phyloP scores from a whole-genome alignment of 2,329 filamentous ascomycete genomes.

The Aspergillus pseudotamarii region DNA sequence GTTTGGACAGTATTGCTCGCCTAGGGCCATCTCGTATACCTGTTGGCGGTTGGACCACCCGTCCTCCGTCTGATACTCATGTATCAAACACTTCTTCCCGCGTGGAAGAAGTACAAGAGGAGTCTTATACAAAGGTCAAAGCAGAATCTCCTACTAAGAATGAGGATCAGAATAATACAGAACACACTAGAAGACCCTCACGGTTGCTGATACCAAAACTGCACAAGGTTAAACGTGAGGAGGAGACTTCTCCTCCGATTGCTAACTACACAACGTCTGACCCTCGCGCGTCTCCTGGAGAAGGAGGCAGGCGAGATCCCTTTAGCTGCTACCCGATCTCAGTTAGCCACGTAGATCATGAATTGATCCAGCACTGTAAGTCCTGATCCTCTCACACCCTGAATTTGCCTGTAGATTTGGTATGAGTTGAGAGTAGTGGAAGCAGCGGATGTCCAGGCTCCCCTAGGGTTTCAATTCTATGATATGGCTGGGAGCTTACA shows the following conservation, averaged over 20 bases:
- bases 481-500: conserved; percentile 22
- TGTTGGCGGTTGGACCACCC: conserved; percentile 27
- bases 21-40: conserved; percentile 32
- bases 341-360: conserved; percentile 28
- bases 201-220: conserved; percentile 14
- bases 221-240: conserved; percentile 20
- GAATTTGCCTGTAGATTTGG: neutral
- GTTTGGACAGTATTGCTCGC: conserved; percentile 35
- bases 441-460: neutral
- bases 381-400: conserved; percentile 8
- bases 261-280: conserved; percentile 11
- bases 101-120: conserved; percentile 16
- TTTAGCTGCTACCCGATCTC: conserved; percentile 33
- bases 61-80: conserved; percentile 11
- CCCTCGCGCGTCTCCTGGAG: conserved; percentile 21
- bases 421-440: neutral
- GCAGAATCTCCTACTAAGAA: conserved; percentile 10
- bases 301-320: conserved; percentile 26
- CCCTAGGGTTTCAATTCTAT: neutral
- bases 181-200: conserved; percentile 8
- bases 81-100: conserved; percentile 13
- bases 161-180: conserved; percentile 11
- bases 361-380: conserved; percentile 37
- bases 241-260: conserved; percentile 8
- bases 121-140: conserved; percentile 5